Percentiles rank a stretch among this genome's conserved stretches.
These are phyloP conservation scores for Strigomonas culicis DNA, from an alignment of 208 protist genomes.

Conservation along the genomic window DNA sequence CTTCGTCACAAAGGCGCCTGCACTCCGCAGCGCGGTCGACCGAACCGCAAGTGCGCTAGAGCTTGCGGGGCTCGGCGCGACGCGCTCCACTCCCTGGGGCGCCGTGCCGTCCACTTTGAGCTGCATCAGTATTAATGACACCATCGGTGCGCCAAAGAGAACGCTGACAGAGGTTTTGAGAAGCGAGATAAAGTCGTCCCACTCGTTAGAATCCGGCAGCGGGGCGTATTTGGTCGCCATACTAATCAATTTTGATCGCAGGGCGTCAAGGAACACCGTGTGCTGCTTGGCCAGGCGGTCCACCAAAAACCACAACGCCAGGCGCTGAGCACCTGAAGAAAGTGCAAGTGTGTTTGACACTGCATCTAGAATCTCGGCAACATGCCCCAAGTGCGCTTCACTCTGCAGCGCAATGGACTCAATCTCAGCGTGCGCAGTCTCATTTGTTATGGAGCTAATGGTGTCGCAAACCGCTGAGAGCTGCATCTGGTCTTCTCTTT, in stretches of 20 bases:
- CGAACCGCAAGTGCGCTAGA: constrained; percentile 48
- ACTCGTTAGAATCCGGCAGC: constrained; percentile 28
- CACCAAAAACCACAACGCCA: constrained; percentile 84
- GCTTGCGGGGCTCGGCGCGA: not conserved
- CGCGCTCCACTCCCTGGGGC: not conserved
- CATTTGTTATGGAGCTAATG: constrained; percentile 53
- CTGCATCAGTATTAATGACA: constrained; percentile 69
- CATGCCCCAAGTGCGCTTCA: constrained; percentile 56
- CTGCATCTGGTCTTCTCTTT: constrained; percentile 4
- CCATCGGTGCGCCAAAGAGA: constrained; percentile 73
- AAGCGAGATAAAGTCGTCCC: constrained; percentile 60
- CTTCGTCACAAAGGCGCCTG: constrained; percentile 73
- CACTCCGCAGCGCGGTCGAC: constrained; percentile 51
- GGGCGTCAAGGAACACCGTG: constrained; percentile 61
- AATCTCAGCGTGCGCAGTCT: constrained; percentile 43
- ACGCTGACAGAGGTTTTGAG: constrained; percentile 67
- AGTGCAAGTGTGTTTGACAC: constrained; percentile 68
- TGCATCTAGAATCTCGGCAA: constrained; percentile 66
- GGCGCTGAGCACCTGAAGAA: constrained; percentile 36
- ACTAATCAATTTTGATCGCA: constrained; percentile 58
- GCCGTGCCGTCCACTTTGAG: constrained; percentile 29
- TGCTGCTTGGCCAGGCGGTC: constrained; percentile 86
- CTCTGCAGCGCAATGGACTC: constrained; percentile 50
- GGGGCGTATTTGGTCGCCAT: constrained; percentile 48
- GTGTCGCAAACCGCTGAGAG: constrained; percentile 66